These are phyloP conservation scores for Russula sp. DNA, from an alignment of 768 basidiomycete species.

Conservation along the genomic window DNA sequence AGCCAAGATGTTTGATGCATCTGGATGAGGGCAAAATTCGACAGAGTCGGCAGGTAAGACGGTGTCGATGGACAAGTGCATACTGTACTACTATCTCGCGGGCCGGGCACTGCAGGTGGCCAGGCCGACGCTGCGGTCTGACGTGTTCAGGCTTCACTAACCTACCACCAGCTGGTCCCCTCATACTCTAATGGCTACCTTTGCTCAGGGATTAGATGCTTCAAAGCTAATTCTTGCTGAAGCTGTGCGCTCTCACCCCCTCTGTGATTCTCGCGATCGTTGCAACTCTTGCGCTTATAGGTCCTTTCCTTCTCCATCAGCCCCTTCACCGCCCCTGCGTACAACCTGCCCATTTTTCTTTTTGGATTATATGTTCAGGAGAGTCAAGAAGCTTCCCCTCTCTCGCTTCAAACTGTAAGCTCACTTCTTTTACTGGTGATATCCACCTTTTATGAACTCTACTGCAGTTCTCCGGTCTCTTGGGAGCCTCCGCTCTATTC, in stretches of 20 bases:
- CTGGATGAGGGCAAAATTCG: slow-evolving; percentile 80
- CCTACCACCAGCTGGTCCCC: not conserved
- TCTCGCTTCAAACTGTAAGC: slow-evolving; percentile 61
- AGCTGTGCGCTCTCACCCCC: slow-evolving; percentile 38
- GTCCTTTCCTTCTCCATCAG: slow-evolving; percentile 52
- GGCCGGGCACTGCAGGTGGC: not conserved
- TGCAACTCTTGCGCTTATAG: slow-evolving; percentile 32
- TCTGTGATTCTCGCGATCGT: not conserved
- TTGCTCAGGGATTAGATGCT: slow-evolving; percentile 64
- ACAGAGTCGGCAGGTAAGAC: slow-evolving; percentile 82
- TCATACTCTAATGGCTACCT: slow-evolving; percentile 46
- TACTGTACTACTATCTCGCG: not conserved
- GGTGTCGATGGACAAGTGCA: slow-evolving; percentile 45
- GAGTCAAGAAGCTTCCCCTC: slow-evolving; percentile 47
- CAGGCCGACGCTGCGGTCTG: not conserved
- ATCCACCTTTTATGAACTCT: not conserved
- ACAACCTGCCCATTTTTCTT: slow-evolving; percentile 80
- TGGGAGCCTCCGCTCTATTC: slow-evolving; percentile 55
- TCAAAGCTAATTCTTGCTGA: slow-evolving; percentile 59
- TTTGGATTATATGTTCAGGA: slow-evolving; percentile 75
- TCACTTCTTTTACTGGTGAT: not conserved
- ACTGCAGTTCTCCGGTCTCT: slow-evolving; percentile 55
- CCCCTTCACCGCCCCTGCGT: slow-evolving; percentile 54
- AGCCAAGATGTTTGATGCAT: slow-evolving; percentile 57
- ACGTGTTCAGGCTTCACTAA: too few relatives aligned